Evolutionary conservation across 495 filamentous ascomycete genomes (phyloP).

Genomic region (Clavariopsis aquatica): DNA sequence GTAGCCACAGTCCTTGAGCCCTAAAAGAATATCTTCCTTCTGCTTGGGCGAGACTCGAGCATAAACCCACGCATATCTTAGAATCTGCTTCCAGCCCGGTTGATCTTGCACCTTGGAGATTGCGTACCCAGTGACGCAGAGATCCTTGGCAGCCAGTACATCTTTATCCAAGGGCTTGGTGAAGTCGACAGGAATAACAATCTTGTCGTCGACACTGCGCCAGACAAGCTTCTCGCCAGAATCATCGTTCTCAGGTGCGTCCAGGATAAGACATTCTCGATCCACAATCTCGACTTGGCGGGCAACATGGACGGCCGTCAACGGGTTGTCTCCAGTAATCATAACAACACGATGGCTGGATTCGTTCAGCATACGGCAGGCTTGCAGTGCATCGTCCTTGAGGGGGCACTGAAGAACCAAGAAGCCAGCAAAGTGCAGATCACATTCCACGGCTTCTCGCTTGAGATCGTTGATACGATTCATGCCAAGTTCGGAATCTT

Average conservation of each 20-base stretch:
- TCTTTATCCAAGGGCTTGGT: conserved; percentile 75
- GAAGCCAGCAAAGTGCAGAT: conserved; percentile 88
- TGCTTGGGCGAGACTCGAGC: conserved; percentile 97
- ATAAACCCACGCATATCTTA: conserved; percentile 95
- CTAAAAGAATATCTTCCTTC: conserved; percentile 96
- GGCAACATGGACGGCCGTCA: conserved; percentile 95
- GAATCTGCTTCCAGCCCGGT: conserved; percentile 66
- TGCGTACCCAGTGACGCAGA: conserved; percentile 96
- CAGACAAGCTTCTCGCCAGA: conserved; percentile 83
- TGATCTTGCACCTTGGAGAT: conserved; percentile 85
- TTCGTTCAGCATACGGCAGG: conserved; percentile 96
- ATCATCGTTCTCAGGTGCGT: conserved; percentile 87
- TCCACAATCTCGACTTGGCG: conserved; percentile 97
- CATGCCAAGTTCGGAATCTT: conserved; percentile 76
- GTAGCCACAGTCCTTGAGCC: conserved; percentile 93
- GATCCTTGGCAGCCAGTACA: conserved; percentile 83
- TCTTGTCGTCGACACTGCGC: conserved; percentile 91
- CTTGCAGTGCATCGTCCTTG: conserved; percentile 92
- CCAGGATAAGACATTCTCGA: conserved; percentile 89
- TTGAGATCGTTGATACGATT: conserved; percentile 87
- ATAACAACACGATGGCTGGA: conserved; percentile 98
- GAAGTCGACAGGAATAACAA: conserved; percentile 84
- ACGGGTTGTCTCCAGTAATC: conserved; percentile 98
- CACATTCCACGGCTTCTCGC: conserved; percentile 86
- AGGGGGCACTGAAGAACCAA: conserved; percentile 92